Conservation (phyloP, 2,329 filamentous ascomycete genomes). For the Sporothrix pallida region DNA sequence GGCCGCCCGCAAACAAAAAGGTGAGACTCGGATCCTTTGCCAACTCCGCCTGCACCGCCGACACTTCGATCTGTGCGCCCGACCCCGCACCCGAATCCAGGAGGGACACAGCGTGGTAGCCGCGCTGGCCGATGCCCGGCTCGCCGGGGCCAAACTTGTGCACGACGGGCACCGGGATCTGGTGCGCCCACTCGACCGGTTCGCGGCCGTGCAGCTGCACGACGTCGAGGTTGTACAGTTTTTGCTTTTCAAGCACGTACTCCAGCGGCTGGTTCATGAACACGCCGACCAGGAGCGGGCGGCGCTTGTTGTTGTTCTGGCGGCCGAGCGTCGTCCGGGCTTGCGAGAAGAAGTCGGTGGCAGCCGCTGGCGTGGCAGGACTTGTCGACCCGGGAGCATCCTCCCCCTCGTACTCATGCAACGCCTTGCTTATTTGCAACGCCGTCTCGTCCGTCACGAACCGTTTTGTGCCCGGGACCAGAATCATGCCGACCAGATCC, state of each 20-base stretch:
- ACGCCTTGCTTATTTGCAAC: conserved; percentile 75
- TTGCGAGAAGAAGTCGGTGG: conserved; percentile 70
- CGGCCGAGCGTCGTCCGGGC: conserved; percentile 44
- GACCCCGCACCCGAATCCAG: conserved; percentile 87
- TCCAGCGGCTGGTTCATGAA: conserved; percentile 89
- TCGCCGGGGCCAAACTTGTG: conserved; percentile 81
- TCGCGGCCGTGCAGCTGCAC: conserved; percentile 94
- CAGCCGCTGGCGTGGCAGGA: conserved; percentile 37
- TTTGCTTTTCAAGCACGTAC: conserved; percentile 80
- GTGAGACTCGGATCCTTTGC: conserved; percentile 71
- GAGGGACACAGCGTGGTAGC: conserved; percentile 82
- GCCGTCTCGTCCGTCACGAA: conserved; percentile 80
- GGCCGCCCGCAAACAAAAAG: conserved; percentile 82
- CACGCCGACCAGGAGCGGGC: conserved; percentile 86
- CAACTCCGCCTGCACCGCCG: conserved; percentile 70
- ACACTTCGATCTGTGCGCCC: conserved; percentile 76
- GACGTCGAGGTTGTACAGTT: conserved; percentile 77
- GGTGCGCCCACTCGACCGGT: conserved; percentile 84
- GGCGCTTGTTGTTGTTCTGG: conserved; percentile 48
- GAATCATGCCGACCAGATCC: conserved; percentile 90
- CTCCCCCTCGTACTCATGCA: conserved; percentile 61
- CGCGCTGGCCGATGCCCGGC: conserved; percentile 72
- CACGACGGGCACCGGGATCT: conserved; percentile 93
- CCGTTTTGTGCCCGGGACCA: conserved; percentile 81
- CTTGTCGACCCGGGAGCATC: conserved; percentile 1